These are phyloP conservation scores for Dittrichia graveolens DNA, from an alignment of 129 eudicot genomes.

Conservation along the genomic window DNA sequence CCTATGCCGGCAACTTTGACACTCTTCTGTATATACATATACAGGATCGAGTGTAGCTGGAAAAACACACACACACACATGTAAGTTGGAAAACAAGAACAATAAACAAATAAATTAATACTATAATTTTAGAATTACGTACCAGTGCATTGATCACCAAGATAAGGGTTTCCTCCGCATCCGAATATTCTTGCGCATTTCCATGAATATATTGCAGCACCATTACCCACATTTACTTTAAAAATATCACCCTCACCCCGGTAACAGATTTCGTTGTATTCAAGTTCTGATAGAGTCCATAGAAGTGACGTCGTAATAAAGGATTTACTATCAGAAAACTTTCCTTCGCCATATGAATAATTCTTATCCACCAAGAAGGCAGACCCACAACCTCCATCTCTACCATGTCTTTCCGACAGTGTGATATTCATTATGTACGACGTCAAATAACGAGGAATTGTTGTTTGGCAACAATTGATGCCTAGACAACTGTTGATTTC, in stretches of 20 bases:
- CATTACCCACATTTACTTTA: background rate
- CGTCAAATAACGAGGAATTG: background rate
- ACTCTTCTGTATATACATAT: too few species aligned
- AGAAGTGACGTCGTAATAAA: background rate
- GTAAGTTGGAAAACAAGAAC: background rate
- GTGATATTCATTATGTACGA: background rate
- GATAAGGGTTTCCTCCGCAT: slow-evolving; percentile 5
- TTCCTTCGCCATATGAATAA: background rate
- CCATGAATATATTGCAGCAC: background rate
- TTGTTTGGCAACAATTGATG: slow-evolving; percentile 25
- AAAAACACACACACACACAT: too few species aligned
- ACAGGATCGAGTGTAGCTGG: too few species aligned
- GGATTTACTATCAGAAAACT: background rate
- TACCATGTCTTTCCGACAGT: too few species aligned
- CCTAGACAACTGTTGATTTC: slow-evolving; percentile 9
- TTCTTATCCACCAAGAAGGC: slow-evolving; percentile 24
- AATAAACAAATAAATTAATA: background rate
- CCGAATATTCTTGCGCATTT: background rate
- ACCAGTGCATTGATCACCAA: background rate
- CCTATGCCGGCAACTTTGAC: background rate
- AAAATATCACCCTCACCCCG: too few species aligned
- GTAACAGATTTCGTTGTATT: too few species aligned
- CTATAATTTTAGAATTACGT: background rate
- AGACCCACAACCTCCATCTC: slow-evolving; percentile 16
- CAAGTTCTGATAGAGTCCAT: slow-evolving; percentile 7